These are phyloP conservation scores for Plasmodium sp. DNA, from an alignment of 169 alveolate species.

Conservation along the genomic window DNA sequence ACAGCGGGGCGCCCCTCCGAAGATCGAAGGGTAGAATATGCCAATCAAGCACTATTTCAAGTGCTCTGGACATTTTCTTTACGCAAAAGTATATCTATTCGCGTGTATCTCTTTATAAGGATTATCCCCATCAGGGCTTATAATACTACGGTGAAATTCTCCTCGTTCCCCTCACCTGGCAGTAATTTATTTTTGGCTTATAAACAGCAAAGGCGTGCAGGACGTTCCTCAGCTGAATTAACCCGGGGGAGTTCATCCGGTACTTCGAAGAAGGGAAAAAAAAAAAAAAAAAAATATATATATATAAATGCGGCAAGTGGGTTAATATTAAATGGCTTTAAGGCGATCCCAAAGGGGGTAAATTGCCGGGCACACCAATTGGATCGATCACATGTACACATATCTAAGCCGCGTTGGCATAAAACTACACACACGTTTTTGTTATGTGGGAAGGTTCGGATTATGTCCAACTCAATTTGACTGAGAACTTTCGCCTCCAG, in stretches of 20 bases:
- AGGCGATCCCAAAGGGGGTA: not conserved
- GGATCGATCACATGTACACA: not conserved
- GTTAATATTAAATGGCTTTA: not conserved
- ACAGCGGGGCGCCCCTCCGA: not conserved
- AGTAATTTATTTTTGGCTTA: conserved; percentile 86
- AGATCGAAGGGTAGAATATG: not conserved
- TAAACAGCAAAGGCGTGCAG: conserved; percentile 89
- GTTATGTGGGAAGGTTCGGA: conserved; percentile 89
- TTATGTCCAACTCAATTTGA: conserved; percentile 88
- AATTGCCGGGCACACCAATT: not conserved
- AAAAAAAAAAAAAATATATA: not conserved
- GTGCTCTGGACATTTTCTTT: not conserved
- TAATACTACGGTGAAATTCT: not conserved
- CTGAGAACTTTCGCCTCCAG: conserved; percentile 80
- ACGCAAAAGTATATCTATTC: not conserved
- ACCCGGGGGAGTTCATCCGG: conserved; percentile 74
- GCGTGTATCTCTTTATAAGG: not conserved
- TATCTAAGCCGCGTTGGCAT: not conserved
- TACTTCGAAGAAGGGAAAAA: conserved; percentile 30
- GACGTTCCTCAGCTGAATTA: conserved; percentile 82
- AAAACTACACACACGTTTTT: conserved; percentile 78
- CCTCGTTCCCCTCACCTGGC: conserved; percentile 79
- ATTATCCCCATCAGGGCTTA: not conserved
- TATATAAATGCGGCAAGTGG: not conserved
- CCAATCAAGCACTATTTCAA: not conserved